Conservation (phyloP, 139 green algal species). For the Marvania coccoides region DNA sequence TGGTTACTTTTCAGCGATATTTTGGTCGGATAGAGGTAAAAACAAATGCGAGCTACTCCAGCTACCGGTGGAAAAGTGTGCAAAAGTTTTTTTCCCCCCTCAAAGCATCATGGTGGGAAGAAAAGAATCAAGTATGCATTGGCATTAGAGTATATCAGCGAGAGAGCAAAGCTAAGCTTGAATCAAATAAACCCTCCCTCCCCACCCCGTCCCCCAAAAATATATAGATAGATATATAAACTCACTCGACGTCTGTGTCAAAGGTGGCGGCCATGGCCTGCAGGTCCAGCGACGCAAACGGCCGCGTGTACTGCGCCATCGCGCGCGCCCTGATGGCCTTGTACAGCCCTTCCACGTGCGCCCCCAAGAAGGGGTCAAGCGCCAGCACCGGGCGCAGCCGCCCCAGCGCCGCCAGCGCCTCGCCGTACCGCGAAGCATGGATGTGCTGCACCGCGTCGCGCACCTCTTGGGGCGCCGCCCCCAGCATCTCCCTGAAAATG, state of each 20-base stretch:
- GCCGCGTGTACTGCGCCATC: conserved; percentile 79
- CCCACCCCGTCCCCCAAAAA: background rate
- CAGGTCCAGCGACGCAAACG: conserved; percentile 80
- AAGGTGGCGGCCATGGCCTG: conserved; percentile 73
- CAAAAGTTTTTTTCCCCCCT: background rate
- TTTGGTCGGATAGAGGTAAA: no score
- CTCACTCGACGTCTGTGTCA: conserved; percentile 47
- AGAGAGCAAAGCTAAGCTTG: background rate
- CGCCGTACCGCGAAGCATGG: conserved; percentile 66
- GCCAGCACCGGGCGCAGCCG: conserved; percentile 43
- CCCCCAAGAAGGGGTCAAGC: conserved; percentile 72
- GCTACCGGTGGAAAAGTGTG: conserved; percentile 1
- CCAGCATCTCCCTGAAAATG: conserved; percentile 82
- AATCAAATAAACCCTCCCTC: background rate
- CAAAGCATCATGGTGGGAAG: background rate
- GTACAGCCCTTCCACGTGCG: conserved; percentile 66
- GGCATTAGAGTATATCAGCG: background rate
- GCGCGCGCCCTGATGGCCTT: conserved; percentile 61
- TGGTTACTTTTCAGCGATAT: no score
- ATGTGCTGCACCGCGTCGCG: conserved; percentile 82
- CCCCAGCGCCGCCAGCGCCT: conserved; percentile 60
- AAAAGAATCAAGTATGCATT: background rate
- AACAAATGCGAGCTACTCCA: no score
- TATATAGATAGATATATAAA: no score
- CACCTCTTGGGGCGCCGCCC: conserved; percentile 80